Conservation (phyloP, 208 protist genomes). For the Trichomonas tenax region DNA sequence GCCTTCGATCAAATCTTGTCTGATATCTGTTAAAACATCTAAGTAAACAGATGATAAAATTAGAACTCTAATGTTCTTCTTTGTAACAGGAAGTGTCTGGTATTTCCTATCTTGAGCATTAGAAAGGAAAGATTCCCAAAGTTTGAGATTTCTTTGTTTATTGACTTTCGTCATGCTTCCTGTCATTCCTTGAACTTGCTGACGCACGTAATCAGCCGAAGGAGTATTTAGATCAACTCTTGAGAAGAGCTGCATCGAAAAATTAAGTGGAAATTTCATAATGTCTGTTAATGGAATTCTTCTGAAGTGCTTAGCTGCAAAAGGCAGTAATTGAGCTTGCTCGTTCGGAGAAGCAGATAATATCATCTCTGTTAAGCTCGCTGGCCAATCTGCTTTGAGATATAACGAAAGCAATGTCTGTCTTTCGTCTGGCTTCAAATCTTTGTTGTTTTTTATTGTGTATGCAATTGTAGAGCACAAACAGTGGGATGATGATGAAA, state of each 20-base stretch:
- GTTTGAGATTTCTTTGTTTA: background rate
- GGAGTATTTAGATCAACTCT: background rate
- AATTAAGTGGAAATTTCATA: background rate
- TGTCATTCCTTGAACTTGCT: background rate
- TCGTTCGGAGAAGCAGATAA: too few species aligned
- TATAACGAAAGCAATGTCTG: background rate
- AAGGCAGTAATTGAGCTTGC: background rate
- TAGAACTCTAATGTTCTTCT: background rate
- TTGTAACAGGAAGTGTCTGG: background rate
- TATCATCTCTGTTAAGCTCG: background rate
- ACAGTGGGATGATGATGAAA: background rate
- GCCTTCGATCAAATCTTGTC: background rate
- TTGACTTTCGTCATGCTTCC: background rate
- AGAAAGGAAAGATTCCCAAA: too few species aligned
- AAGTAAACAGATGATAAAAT: background rate
- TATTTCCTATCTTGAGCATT: background rate
- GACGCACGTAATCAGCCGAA: background rate
- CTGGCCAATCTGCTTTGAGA: background rate
- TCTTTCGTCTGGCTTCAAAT: background rate
- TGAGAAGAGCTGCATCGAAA: background rate
- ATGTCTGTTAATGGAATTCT: background rate
- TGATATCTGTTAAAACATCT: background rate
- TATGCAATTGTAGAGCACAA: background rate
- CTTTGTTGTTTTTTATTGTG: background rate
- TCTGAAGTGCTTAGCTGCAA: background rate